Evolutionary conservation across 2,329 filamentous ascomycete genomes (phyloP).

Genomic region (Aspergillus fijiensis): DNA sequence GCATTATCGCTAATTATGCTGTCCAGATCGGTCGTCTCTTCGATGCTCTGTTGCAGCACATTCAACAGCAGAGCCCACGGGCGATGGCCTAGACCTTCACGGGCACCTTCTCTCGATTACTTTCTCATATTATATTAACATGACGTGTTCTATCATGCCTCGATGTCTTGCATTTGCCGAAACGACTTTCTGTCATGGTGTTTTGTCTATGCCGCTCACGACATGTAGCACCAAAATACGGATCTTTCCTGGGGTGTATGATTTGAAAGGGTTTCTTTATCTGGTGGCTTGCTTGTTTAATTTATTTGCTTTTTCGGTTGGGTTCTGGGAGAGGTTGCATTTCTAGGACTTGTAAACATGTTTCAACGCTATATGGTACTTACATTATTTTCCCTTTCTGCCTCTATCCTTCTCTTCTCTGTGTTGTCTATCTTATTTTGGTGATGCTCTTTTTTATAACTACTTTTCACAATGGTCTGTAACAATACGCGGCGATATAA

Average conservation of each 20-base stretch:
- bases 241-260: slow-evolving; percentile 23
- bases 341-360: slow-evolving; percentile 26
- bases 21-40: slow-evolving; percentile 46
- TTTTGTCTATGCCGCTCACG: slow-evolving; percentile 21
- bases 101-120: slow-evolving; percentile 9
- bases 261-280: slow-evolving; percentile 20
- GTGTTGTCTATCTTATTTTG: slow-evolving; percentile 25
- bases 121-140: slow-evolving; percentile 18
- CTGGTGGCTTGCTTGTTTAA: slow-evolving; percentile 20
- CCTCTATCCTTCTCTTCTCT: slow-evolving; percentile 21
- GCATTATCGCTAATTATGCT: slow-evolving; percentile 6
- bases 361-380: slow-evolving; percentile 23
- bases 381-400: slow-evolving; percentile 8
- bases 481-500: slow-evolving; percentile 38
- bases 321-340: slow-evolving; percentile 28
- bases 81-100: slow-evolving; percentile 30
- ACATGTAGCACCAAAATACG: slow-evolving; percentile 22
- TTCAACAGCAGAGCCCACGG: slow-evolving; percentile 50
- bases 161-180: slow-evolving; percentile 24
- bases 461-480: slow-evolving; percentile 28
- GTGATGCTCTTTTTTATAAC: slow-evolving; percentile 19
- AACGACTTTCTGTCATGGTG: slow-evolving; percentile 18
- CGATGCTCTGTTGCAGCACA: slow-evolving; percentile 47
- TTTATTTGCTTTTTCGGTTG: slow-evolving; percentile 23
- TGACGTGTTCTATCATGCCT: slow-evolving; percentile 23